Evolutionary conservation across 495 filamentous ascomycete species (phyloP).

Genomic region (Neurospora sp.): DNA sequence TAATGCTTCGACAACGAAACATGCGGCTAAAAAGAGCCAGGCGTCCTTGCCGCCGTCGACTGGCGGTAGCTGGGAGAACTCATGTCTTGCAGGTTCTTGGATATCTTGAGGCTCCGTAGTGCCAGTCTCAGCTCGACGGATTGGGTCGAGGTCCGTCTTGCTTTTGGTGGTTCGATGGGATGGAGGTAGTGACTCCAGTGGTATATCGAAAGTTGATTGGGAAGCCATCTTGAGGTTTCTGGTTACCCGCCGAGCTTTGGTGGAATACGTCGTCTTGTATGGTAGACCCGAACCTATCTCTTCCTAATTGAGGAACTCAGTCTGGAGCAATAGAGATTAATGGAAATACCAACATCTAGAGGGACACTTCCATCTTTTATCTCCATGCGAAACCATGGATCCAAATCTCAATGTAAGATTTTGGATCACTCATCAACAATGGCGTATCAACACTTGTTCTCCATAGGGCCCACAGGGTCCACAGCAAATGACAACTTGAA

Average conservation of each 20-base stretch:
- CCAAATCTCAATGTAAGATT: not conserved
- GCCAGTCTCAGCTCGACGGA: not conserved
- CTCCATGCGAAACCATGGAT: not conserved
- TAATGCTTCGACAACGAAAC: conserved; percentile 54
- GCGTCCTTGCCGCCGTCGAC: conserved; percentile 53
- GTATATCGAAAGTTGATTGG: not conserved
- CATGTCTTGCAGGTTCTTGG: conserved; percentile 4
- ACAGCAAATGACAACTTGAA: not conserved
- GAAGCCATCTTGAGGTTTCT: not conserved
- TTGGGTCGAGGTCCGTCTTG: too few species aligned
- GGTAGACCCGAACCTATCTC: not conserved
- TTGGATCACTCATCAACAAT: not conserved
- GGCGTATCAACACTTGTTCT: not conserved
- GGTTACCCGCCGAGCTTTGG: not conserved
- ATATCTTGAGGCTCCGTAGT: not conserved
- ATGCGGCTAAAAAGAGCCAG: conserved; percentile 53
- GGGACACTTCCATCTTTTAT: not conserved
- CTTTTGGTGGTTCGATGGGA: not conserved
- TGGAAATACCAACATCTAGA: not conserved
- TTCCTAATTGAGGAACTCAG: not conserved
- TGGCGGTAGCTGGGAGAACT: conserved; percentile 39
- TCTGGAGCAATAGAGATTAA: not conserved
- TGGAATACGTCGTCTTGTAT: not conserved
- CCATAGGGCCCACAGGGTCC: not conserved
- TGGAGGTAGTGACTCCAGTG: not conserved